Percentiles rank a stretch among this genome's conserved stretches.
Conservation (phyloP, 2,329 filamentous ascomycete species). For the Penicillium sp. region DNA sequence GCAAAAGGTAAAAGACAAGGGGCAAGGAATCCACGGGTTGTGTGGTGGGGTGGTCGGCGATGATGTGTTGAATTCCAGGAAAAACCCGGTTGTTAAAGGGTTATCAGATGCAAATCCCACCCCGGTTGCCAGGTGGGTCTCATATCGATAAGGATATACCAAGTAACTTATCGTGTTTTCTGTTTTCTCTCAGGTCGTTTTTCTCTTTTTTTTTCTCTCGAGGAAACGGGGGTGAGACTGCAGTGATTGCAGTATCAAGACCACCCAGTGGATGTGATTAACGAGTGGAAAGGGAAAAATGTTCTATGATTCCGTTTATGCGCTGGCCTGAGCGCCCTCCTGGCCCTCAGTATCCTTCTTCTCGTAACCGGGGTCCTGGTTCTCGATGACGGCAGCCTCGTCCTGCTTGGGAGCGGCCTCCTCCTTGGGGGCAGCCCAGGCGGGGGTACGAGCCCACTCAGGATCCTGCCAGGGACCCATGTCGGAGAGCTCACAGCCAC, state of each 20-base stretch:
- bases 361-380: slow-evolving; percentile 27
- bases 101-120: background rate
- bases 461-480: slow-evolving; percentile 75
- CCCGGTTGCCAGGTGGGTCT: background rate
- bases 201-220: slow-evolving; percentile 7
- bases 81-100: background rate
- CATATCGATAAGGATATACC: background rate
- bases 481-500: slow-evolving; percentile 84
- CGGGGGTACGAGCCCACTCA: slow-evolving; percentile 46
- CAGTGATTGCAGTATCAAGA: background rate
- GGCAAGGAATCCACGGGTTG: slow-evolving; percentile 13
- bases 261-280: slow-evolving; percentile 4
- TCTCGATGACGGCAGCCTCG: slow-evolving; percentile 19
- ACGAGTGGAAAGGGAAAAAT: slow-evolving; percentile 10
- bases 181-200: background rate
- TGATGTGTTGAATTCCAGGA: slow-evolving; percentile 14
- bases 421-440: slow-evolving; percentile 37
- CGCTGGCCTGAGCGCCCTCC: slow-evolving; percentile 28
- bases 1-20: slow-evolving; percentile 7
- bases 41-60: slow-evolving; percentile 13
- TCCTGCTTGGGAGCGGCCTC: slow-evolving; percentile 19
- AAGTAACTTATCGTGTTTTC: background rate
- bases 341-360: slow-evolving; percentile 28
- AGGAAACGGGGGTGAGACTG: background rate
- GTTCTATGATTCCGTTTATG: slow-evolving; percentile 26